phyloP scores from a whole-genome alignment of 805 yeast species.

The Candida nanaspora region DNA sequence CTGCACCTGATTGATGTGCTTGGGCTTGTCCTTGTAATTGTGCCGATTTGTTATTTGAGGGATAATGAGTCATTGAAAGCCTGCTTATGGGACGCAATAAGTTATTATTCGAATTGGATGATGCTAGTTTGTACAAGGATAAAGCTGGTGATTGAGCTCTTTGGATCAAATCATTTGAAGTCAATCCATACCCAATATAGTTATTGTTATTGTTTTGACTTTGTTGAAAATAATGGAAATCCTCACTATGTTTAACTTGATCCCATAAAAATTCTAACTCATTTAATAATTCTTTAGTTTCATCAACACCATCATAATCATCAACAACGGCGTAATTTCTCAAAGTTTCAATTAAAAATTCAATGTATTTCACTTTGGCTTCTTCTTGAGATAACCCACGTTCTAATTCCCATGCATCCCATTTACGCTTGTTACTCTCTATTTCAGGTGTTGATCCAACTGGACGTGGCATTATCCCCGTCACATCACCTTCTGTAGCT shows the following conservation, averaged over 20 bases:
- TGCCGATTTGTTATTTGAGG: too few relatives aligned
- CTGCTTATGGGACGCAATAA: slow-evolving; percentile 23
- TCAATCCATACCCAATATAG: neutral
- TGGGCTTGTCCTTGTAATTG: too few relatives aligned
- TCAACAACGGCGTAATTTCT: slow-evolving; percentile 45
- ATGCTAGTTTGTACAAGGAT: slow-evolving; percentile 25
- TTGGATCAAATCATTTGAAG: neutral
- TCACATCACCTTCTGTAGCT: slow-evolving; percentile 82
- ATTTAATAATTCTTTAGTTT: slow-evolving; percentile 54
- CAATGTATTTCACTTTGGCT: slow-evolving; percentile 67
- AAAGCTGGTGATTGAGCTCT: slow-evolving; percentile 27
- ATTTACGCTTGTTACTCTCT: slow-evolving; percentile 62
- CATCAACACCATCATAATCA: slow-evolving; percentile 44
- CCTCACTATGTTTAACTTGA: slow-evolving; percentile 35
- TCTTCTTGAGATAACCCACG: slow-evolving; percentile 61
- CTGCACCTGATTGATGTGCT: too few relatives aligned
- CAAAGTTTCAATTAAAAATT: slow-evolving; percentile 68
- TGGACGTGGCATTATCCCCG: slow-evolving; percentile 61
- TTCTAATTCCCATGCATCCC: slow-evolving; percentile 82
- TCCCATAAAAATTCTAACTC: slow-evolving; percentile 75
- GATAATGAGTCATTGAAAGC: slow-evolving; percentile 13
- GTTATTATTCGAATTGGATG: slow-evolving; percentile 20
- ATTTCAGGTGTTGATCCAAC: slow-evolving; percentile 53
- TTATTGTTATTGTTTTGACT: neutral
- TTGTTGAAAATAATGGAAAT: slow-evolving; percentile 5